Percentiles rank a stretch among this genome's conserved stretches.
phyloP scores from a whole-genome alignment of 2,329 filamentous ascomycete species.

The Penicillium oxalicum region DNA sequence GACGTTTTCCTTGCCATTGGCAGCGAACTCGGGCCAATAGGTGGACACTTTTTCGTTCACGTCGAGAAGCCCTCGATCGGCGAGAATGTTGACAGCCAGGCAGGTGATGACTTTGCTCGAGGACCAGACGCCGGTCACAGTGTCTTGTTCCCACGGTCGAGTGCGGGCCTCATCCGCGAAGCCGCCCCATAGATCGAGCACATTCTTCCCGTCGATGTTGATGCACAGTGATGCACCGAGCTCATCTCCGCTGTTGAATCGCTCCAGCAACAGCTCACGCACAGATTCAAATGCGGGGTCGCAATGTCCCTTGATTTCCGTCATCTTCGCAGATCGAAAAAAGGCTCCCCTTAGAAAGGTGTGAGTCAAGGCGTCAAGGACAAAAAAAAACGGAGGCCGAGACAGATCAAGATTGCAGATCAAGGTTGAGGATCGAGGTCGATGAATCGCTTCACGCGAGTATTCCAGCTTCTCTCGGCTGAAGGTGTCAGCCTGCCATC shows the following conservation, averaged over 20 bases:
- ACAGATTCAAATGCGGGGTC: constrained; percentile 35
- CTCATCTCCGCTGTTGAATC: constrained; percentile 37
- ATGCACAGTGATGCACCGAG: constrained; percentile 42
- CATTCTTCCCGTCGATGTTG: constrained; percentile 45
- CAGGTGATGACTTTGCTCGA: constrained; percentile 23
- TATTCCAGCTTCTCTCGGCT: no score
- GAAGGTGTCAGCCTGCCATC: no score
- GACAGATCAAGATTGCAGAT: no score
- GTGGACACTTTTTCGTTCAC: constrained; percentile 21
- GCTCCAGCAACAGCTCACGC: constrained; percentile 29
- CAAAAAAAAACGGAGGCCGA: no score
- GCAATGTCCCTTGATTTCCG: constrained; percentile 31
- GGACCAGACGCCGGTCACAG: constrained; percentile 25
- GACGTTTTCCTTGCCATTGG: constrained; percentile 26
- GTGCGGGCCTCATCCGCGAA: constrained; percentile 20
- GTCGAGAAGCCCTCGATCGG: constrained; percentile 24
- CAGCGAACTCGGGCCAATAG: constrained; percentile 32
- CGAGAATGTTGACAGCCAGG: constrained; percentile 21
- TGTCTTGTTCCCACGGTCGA: constrained; percentile 35
- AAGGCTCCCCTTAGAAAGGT: no score
- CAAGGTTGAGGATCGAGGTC: no score
- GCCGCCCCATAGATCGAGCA: constrained; percentile 41
- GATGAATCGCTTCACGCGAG: no score
- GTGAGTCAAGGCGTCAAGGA: no score
- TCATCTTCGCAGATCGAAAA: constrained; percentile 12